Evolutionary conservation across 2,329 filamentous ascomycete genomes (phyloP), one percentile per base, ranked within the genome.

Genomic region (Didymella pomorum): DNA sequence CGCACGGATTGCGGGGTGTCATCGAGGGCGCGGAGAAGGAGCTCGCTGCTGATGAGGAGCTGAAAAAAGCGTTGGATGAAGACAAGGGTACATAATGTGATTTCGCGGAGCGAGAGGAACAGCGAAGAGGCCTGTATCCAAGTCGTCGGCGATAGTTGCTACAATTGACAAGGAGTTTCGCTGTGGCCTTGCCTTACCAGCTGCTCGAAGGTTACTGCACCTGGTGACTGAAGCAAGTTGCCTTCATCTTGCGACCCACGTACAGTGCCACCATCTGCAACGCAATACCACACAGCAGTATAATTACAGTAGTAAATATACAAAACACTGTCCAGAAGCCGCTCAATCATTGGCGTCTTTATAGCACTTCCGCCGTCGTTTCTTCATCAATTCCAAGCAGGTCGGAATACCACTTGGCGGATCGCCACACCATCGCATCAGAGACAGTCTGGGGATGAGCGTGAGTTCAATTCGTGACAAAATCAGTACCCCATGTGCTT

Each of bases 21-120:
- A 77, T 79, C 50, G 71, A 74, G 48, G 74, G 76, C 2, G 76
- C 75, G 3, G 72, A 78, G 63, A 75, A 75, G 59, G 74, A 75
- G 53, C 48, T 74, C 28, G 64, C 51, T 21, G 71, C 67, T 16
- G 71, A 75, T 44, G 49, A 66, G 54, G 60, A 65, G 51, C 39
- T 75, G 49, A 64, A 65, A 56, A 67, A 62, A 58, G 72, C 70
- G 3, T 57, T 75, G 53, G 64, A 67, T 39, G 52, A 48, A 28
- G 68, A 69, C 44, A 61, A 63, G 35, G 66, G 66, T 10, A 25
- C 29, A 43, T 59, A 23, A 59, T 12, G 18, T 4, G 18, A 9
- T 23, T 2, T 6, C 23, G 6, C 14, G 12, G 14, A 23, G 37
- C 20, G 20, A 7, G 16, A 2, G 2, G 14, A 21, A 10, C 12